Conservation (phyloP, 768 basidiomycete species). For the Tulasnella sp. region DNA sequence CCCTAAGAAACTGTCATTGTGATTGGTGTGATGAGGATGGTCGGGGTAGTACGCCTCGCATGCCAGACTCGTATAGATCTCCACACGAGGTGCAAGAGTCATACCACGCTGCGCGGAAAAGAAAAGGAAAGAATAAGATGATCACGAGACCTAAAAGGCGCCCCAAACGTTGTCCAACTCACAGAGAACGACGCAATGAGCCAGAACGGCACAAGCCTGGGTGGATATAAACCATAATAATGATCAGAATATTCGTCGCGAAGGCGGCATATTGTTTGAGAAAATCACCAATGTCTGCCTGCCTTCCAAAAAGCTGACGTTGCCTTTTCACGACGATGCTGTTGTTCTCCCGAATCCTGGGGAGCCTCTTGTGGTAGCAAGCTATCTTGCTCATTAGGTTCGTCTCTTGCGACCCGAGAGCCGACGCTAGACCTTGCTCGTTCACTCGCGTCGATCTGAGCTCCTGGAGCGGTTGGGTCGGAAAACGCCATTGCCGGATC, state of each 20-base stretch:
- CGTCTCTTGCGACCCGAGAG: not conserved
- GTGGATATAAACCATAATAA: not conserved
- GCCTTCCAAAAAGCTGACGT: not conserved
- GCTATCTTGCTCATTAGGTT: constrained; percentile 1
- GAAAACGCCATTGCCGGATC: no score
- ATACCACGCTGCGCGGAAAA: constrained; percentile 52
- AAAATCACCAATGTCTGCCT: not conserved
- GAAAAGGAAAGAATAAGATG: not conserved
- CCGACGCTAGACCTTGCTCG: no score
- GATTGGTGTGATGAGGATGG: constrained; percentile 9
- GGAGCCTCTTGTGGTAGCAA: not conserved
- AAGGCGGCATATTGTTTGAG: not conserved
- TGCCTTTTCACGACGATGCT: not conserved
- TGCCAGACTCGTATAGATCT: constrained; percentile 68
- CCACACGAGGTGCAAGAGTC: constrained; percentile 66
- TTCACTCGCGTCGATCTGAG: no score
- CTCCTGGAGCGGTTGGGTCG: no score
- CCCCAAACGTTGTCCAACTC: not conserved
- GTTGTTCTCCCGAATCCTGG: no score
- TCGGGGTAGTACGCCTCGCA: constrained; percentile 43
- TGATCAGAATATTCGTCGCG: not conserved
- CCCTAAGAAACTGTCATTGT: not conserved
- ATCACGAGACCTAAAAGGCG: not conserved
- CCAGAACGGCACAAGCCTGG: constrained; percentile 5
- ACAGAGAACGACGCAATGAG: constrained; percentile 1